These are phyloP conservation scores for Quercus bicolor DNA, from an alignment of 306 rosid genomes.

Conservation along the genomic window DNA sequence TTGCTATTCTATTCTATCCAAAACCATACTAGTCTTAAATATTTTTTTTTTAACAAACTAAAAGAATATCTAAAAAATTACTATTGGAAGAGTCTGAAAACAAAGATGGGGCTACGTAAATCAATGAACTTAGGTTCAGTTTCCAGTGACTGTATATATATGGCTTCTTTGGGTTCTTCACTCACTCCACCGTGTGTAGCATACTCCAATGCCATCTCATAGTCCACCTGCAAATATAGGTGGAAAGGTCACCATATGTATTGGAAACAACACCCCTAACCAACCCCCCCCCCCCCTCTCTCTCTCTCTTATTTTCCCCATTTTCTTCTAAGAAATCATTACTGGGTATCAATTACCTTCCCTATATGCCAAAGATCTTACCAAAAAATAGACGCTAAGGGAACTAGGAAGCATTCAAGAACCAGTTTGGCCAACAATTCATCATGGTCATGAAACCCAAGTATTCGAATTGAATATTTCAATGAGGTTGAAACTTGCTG, in stretches of 20 bases:
- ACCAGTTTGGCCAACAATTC: no score
- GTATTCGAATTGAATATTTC: no score
- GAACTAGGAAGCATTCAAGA: no score
- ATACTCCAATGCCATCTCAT: slow-evolving; percentile 92
- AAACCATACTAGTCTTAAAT: background rate
- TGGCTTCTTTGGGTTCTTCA: slow-evolving; percentile 76
- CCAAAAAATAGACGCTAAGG: no score
- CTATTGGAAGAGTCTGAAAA: slow-evolving; percentile 58
- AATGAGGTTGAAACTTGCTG: no score
- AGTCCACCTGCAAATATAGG: slow-evolving; percentile 71
- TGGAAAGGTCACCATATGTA: background rate
- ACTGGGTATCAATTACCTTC: no score
- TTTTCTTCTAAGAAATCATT: no score
- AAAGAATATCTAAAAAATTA: slow-evolving; percentile 16
- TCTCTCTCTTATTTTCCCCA: background rate
- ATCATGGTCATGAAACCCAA: no score
- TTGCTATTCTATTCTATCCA: no score
- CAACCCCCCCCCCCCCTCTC: background rate
- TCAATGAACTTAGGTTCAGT: slow-evolving; percentile 53
- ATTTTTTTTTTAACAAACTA: background rate
- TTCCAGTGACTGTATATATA: slow-evolving; percentile 63
- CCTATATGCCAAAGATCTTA: no score
- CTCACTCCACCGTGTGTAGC: slow-evolving; percentile 93
- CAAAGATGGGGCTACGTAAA: slow-evolving; percentile 56
- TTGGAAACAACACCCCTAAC: no score